phyloP scores from a whole-genome alignment of 2,329 filamentous ascomycete species.

The Colletotrichum sojae region DNA sequence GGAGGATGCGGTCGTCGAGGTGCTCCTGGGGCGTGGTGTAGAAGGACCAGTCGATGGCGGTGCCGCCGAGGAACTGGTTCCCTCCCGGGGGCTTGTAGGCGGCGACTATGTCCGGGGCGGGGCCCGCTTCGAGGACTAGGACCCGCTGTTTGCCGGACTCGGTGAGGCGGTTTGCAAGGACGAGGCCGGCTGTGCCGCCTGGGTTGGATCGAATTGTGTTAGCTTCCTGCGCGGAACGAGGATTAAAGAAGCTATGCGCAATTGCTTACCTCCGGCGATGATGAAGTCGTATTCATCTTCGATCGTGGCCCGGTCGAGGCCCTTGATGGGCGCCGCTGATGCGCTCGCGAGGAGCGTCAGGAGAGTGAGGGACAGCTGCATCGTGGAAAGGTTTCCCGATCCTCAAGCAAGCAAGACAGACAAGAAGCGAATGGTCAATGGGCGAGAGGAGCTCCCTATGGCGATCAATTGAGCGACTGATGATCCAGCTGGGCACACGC shows the following conservation, averaged over 20 bases:
- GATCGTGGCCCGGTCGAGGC: constrained; percentile 36
- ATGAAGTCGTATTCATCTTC: constrained; percentile 43
- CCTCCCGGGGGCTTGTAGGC: constrained; percentile 45
- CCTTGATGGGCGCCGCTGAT: constrained; percentile 36
- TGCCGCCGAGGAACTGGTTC: constrained; percentile 45
- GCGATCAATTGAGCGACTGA: background rate
- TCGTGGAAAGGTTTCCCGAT: background rate
- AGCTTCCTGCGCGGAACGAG: background rate
- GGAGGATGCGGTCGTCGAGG: constrained; percentile 49
- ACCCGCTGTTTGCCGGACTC: constrained; percentile 45
- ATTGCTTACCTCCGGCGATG: constrained; percentile 41
- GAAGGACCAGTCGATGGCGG: constrained; percentile 46
- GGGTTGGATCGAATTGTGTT: background rate
- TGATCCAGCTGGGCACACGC: too few relatives aligned
- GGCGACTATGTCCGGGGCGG: constrained; percentile 43
- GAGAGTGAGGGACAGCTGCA: constrained; percentile 25
- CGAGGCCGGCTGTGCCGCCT: constrained; percentile 47
- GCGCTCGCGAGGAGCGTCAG: constrained; percentile 28
- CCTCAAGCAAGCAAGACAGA: background rate
- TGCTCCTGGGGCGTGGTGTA: constrained; percentile 44
- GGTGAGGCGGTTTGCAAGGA: constrained; percentile 45
- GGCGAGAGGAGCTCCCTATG: background rate
- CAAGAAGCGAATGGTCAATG: background rate
- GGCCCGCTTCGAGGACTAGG: constrained; percentile 46
- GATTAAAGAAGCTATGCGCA: background rate